phyloP scores from a whole-genome alignment of 2,329 filamentous ascomycete species.

The Alternaria panax region DNA sequence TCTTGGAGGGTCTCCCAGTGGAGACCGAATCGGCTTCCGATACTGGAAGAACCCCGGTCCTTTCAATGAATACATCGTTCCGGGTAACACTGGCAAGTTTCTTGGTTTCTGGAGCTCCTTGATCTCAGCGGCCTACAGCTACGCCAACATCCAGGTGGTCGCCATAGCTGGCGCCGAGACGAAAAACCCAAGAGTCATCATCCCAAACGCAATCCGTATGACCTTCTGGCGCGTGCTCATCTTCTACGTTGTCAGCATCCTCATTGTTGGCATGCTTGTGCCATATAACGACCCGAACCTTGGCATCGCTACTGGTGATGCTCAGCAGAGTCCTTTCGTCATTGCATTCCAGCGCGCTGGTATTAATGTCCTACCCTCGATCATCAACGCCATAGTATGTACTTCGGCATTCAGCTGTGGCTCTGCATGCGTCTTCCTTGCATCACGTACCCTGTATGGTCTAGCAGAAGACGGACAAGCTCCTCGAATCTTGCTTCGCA shows the following conservation, averaged over 20 bases:
- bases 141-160: constrained; percentile 37
- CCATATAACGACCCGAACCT: constrained; percentile 60
- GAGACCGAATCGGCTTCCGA: constrained; percentile 61
- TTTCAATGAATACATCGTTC: constrained; percentile 53
- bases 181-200: constrained; percentile 44
- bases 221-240: constrained; percentile 62
- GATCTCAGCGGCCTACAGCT: constrained; percentile 57
- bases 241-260: constrained; percentile 60
- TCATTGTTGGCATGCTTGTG: constrained; percentile 65
- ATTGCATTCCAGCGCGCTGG: constrained; percentile 73
- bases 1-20: constrained; percentile 37
- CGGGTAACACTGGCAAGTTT: constrained; percentile 66
- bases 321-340: constrained; percentile 51
- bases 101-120: constrained; percentile 64
- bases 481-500: constrained; percentile 21
- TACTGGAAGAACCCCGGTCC: constrained; percentile 74
- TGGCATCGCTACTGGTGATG: constrained; percentile 51
- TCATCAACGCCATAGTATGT: constrained; percentile 78
- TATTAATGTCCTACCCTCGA: constrained; percentile 69
- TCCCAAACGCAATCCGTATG: constrained; percentile 61
- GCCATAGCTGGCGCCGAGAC: constrained; percentile 43
- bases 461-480: constrained; percentile 25
- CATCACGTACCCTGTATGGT: constrained; percentile 23
- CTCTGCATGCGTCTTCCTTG: constrained; percentile 4
- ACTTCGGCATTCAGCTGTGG: constrained; percentile 63